phyloP scores from a whole-genome alignment of 148 eudicot species.

The Silene uniflora region DNA sequence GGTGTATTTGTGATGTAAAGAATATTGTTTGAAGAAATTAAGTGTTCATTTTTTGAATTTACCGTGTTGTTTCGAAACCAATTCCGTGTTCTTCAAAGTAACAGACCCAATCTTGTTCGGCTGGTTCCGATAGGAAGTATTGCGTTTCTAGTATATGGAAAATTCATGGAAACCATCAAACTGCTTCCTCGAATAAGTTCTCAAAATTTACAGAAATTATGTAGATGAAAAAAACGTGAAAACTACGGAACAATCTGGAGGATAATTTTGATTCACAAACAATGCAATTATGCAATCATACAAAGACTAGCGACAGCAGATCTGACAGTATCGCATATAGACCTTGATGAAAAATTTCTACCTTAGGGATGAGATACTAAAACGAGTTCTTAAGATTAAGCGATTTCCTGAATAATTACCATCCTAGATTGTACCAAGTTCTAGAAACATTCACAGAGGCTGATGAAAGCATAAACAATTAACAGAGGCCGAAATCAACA shows the following conservation, averaged over 20 bases:
- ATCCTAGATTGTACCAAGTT: conserved; percentile 24
- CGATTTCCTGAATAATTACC: conserved; percentile 11
- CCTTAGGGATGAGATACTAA: conserved; percentile 10
- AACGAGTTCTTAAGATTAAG: conserved; percentile 21
- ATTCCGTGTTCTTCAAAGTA: too few species aligned
- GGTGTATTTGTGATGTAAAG: conserved; percentile 27
- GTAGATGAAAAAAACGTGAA: not conserved
- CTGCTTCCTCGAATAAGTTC: too few species aligned
- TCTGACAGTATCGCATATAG: not conserved
- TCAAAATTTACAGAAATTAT: too few species aligned
- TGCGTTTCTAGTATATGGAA: too few species aligned
- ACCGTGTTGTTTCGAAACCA: not conserved
- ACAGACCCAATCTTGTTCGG: too few species aligned
- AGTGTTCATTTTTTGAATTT: not conserved
- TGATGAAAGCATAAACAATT: conserved; percentile 13
- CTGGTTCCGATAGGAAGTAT: too few species aligned
- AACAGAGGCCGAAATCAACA: not conserved
- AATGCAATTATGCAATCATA: conserved; percentile 14
- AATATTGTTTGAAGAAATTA: not conserved
- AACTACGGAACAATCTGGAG: not conserved
- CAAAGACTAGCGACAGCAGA: not conserved
- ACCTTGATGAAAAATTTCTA: conserved; percentile 21
- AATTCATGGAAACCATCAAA: not conserved
- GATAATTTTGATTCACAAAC: not conserved
- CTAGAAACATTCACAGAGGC: conserved; percentile 29